phyloP scores from a whole-genome alignment of 2,329 filamentous ascomycete species.

The Fusarium annulatum region DNA sequence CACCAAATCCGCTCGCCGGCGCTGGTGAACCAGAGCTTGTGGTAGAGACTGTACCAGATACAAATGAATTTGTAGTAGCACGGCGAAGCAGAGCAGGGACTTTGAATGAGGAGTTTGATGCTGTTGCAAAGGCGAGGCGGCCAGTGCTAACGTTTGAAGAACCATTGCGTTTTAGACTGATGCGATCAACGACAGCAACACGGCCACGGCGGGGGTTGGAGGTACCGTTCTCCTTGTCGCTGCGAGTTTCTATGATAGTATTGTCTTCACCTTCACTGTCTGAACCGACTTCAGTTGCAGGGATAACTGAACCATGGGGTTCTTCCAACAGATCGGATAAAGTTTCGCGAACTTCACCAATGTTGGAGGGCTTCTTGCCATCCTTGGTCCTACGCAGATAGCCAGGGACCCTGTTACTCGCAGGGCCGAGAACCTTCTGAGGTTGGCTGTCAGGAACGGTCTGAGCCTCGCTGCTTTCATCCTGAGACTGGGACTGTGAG shows the following conservation, averaged over 20 bases:
- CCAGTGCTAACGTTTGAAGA: conserved; percentile 51
- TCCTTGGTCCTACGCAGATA: conserved; percentile 70
- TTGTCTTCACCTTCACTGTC: conserved; percentile 57
- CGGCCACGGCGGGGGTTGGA: conserved; percentile 52
- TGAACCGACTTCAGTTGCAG: conserved; percentile 52
- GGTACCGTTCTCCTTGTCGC: conserved; percentile 63
- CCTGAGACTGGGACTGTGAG: conserved; percentile 50
- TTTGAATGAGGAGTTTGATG: conserved; percentile 65
- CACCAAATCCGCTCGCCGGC: conserved; percentile 54
- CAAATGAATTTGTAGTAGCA: conserved; percentile 74
- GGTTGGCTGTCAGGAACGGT: conserved; percentile 65
- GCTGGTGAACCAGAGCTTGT: conserved; percentile 50
- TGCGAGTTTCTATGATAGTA: conserved; percentile 36
- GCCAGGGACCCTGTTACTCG: conserved; percentile 65
- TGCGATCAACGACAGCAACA: conserved; percentile 74
- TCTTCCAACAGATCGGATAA: conserved; percentile 86
- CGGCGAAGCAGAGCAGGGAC: conserved; percentile 78
- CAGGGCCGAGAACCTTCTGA: conserved; percentile 51
- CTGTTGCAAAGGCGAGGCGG: conserved; percentile 68
- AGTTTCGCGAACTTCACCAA: conserved; percentile 85
- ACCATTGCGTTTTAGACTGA: conserved; percentile 71
- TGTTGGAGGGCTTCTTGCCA: conserved; percentile 75
- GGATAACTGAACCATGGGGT: conserved; percentile 62
- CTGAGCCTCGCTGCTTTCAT: conserved; percentile 47
- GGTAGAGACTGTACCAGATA: conserved; percentile 52